phyloP scores from a whole-genome alignment of 1,284 basidiomycete genomes.

The Sporisorium scitamineum region DNA sequence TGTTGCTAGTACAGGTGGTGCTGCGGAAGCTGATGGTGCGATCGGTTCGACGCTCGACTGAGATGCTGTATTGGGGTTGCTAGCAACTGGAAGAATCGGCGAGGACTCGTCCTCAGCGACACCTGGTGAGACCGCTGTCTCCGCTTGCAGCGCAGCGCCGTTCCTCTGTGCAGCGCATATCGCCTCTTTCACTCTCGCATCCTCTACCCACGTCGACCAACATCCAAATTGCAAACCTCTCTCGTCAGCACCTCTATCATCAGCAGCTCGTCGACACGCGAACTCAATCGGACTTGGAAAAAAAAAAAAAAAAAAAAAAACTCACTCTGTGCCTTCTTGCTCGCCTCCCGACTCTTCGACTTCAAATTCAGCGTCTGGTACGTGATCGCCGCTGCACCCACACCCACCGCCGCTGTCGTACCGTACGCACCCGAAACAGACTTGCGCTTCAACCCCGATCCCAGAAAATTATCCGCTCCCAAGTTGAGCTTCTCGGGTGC shows the following conservation, averaged over 20 bases:
- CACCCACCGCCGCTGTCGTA: conserved; percentile 16
- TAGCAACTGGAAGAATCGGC: no score
- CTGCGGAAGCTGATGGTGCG: no score
- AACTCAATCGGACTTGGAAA: no score
- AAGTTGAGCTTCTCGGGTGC: conserved; percentile 26
- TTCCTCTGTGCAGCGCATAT: conserved; percentile 9
- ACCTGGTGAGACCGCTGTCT: no score
- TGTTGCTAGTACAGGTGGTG: no score
- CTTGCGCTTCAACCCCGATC: conserved; percentile 32
- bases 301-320: neutral
- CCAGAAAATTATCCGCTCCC: conserved; percentile 24
- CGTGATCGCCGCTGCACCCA: conserved; percentile 32
- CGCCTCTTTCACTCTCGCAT: conserved; percentile 4
- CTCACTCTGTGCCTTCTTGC: conserved; percentile 21
- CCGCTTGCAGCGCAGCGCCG: neutral
- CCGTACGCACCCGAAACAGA: conserved; percentile 30
- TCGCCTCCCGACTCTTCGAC: conserved; percentile 9
- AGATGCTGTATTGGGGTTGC: no score
- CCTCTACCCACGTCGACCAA: conserved; percentile 5
- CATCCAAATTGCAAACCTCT: no score
- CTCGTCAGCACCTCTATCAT: neutral
- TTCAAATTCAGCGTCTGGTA: conserved; percentile 34
- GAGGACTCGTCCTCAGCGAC: no score
- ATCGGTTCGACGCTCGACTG: no score
- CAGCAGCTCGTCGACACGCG: no score